Base-by-base conservation (phyloP, 495 filamentous ascomycete species). In the Aspergillus saccharolyticus region DNA sequence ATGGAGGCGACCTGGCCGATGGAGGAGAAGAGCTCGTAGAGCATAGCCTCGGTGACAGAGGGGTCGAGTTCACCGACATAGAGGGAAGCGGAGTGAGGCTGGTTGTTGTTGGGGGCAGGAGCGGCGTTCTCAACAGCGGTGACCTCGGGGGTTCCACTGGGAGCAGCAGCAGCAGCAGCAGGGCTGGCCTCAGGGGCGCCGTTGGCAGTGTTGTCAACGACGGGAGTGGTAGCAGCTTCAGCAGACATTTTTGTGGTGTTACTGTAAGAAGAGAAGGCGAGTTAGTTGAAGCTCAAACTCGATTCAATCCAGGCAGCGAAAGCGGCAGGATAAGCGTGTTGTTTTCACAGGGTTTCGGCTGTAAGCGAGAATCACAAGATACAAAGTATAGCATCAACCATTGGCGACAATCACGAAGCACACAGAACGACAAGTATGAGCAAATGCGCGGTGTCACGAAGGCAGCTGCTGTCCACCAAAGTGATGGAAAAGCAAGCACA, bases 1-100 rank as follows among this genome's bases (percentile, higher is more conserved):
- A 99, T 99, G 51, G 94, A 99, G 62, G 94, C 94, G 67, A 99
- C 94, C 71, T 96, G 91, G 66, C 94, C 94, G 73, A 99, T 97
- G 74, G 93, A 93, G 58, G 94, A 97, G 85, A 99, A 99, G 28
- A 99, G 89, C 85, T 99, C 95, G 76, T 97, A 99, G 71, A 99
- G 90, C 94, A 99, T 99, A 62, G 94, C 94, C 83, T 99, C 94
- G 55, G 94, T 99, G 70, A 99, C 94, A 52, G 89, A 90, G 55
- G 89, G 85, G 75, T 99, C 94, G 62, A 99, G 90, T 78, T 99
- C 94, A 72, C 94, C 94, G 63, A 99, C 94, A 72, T 99, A 99
- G 66, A 99, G 89, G 39, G 94, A 99, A 55, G 95, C 94, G 43
- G 94, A 97, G 72, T 89, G 85, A 55, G 90, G 89, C 76, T 94